These are phyloP conservation scores for Begonia loranthoides DNA, from an alignment of 306 rosid species.

Conservation along the genomic window DNA sequence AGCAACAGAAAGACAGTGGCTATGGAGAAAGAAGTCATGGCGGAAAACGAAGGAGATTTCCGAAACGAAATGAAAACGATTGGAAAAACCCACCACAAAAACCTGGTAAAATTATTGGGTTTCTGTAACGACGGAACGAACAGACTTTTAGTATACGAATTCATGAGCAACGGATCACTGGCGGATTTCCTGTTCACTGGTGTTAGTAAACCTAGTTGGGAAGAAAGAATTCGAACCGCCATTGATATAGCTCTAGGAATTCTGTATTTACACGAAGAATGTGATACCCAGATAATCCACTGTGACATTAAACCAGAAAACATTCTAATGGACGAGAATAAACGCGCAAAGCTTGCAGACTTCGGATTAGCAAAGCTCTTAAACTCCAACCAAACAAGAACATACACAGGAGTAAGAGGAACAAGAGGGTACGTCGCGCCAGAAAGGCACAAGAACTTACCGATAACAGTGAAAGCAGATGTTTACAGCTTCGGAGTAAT, in stretches of 20 bases:
- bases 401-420: constrained; percentile 23
- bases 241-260: constrained; percentile 17
- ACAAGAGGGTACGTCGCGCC: constrained; percentile 26
- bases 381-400: constrained; percentile 19
- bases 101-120: constrained; percentile 18
- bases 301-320: constrained; percentile 30
- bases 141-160: constrained; percentile 24
- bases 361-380: constrained; percentile 26
- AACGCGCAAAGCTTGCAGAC: constrained; percentile 19
- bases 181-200: constrained; percentile 15
- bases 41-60: constrained; percentile 14
- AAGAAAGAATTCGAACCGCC: constrained; percentile 11
- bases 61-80: constrained; percentile 14
- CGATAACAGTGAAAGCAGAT: constrained; percentile 18
- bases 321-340: constrained; percentile 19
- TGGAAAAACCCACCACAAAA: constrained; percentile 15
- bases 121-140: constrained; percentile 22
- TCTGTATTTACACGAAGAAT: constrained; percentile 27
- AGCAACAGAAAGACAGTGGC: constrained; percentile 10
- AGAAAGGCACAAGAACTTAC: constrained; percentile 19
- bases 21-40: constrained; percentile 3
- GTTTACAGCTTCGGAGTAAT: constrained; percentile 29
- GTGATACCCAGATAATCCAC: constrained; percentile 28
- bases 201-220: constrained; percentile 15
- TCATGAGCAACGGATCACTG: constrained; percentile 23